Evolutionary conservation across 306 rosid species (phyloP).

Genomic region (Arachis stenosperma): DNA sequence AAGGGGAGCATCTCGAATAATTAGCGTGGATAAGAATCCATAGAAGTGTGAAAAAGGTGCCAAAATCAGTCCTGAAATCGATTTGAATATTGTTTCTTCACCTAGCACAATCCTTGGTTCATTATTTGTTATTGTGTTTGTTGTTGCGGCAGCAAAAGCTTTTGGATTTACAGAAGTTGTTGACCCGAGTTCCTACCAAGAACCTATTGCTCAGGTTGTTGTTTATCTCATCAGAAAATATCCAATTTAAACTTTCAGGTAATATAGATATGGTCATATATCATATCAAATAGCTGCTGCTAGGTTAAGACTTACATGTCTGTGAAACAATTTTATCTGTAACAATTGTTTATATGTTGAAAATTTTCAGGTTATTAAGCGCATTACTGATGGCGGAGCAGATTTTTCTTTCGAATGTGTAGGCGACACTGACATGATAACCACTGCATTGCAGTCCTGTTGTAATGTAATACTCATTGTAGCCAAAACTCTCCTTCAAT

Average conservation of each 20-base stretch:
- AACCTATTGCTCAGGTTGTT: constrained; percentile 56
- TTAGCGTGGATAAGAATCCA: too few relatives aligned
- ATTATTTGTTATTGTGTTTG: too few relatives aligned
- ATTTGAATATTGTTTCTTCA: too few relatives aligned
- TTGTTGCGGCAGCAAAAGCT: too few relatives aligned
- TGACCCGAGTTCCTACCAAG: too few relatives aligned
- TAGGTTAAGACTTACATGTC: constrained; percentile 18
- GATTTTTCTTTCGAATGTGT: constrained; percentile 92
- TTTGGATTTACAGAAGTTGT: too few relatives aligned
- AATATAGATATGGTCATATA: neutral
- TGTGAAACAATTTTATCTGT: neutral
- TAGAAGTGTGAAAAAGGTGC: too few relatives aligned
- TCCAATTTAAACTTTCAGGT: constrained; percentile 19
- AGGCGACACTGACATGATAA: constrained; percentile 87
- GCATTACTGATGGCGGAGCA: constrained; percentile 86
- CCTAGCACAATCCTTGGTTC: too few relatives aligned
- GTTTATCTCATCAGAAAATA: constrained; percentile 17
- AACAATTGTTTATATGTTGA: constrained; percentile 26
- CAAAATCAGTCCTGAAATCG: too few relatives aligned
- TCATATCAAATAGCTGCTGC: neutral
- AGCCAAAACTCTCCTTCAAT: constrained; percentile 33
- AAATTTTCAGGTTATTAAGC: constrained; percentile 69
- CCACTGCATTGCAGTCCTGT: constrained; percentile 89
- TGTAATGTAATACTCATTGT: constrained; percentile 67
- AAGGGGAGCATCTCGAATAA: too few relatives aligned